A percentile compares a stretch with the other conserved stretches of the same genome.
phyloP scores from a whole-genome alignment of 1,284 basidiomycete genomes.

The Marasmius fiardii region DNA sequence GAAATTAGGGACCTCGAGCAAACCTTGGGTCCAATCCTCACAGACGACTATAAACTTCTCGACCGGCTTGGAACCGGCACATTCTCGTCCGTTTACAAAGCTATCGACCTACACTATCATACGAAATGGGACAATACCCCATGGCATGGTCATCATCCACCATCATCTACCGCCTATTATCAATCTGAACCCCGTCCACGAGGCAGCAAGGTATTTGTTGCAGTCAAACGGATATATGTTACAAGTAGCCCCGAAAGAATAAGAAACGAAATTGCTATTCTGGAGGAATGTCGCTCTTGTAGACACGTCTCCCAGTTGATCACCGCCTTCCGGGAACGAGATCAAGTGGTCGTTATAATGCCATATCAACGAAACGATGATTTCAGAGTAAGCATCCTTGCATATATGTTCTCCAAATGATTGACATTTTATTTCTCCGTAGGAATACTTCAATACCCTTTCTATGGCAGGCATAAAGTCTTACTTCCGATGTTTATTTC shows the following conservation, averaged over 20 bases:
- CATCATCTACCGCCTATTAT: constrained; percentile 56
- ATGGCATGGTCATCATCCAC: constrained; percentile 74
- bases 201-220: constrained; percentile 73
- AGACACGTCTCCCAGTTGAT: constrained; percentile 90
- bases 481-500: constrained; percentile 92
- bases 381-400: constrained; percentile 64
- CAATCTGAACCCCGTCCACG: constrained; percentile 43
- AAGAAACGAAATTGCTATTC: constrained; percentile 91
- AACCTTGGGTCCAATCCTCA: constrained; percentile 56
- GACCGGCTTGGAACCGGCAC: constrained; percentile 96
- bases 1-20: constrained; percentile 70
- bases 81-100: constrained; percentile 99
- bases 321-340: constrained; percentile 87
- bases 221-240: constrained; percentile 96
- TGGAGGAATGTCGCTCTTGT: constrained; percentile 81
- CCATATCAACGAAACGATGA: constrained; percentile 93
- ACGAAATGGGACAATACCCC: constrained; percentile 78
- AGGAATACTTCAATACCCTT: constrained; percentile 76
- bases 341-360: constrained; percentile 95
- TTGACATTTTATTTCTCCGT: constrained; percentile 2
- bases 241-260: constrained; percentile 93
- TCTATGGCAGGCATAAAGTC: constrained; percentile 76
- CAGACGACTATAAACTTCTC: constrained; percentile 75
- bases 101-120: constrained; percentile 76
- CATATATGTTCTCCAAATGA: neutral